Conservation (phyloP, 257 asterid species). For the Echites panduratus region DNA sequence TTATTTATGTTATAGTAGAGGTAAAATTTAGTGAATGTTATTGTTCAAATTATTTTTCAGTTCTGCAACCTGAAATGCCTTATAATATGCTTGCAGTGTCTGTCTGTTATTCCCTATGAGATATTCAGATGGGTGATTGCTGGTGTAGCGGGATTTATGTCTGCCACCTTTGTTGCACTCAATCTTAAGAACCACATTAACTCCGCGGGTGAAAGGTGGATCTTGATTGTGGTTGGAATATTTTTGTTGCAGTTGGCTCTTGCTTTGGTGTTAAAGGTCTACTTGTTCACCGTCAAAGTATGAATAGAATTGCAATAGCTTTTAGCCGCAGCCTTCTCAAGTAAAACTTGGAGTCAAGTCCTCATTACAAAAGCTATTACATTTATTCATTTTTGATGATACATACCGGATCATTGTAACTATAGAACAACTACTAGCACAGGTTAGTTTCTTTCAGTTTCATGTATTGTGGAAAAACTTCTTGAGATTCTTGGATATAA, state of each 20-base stretch:
- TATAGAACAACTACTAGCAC: constrained; percentile 3
- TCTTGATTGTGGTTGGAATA: constrained; percentile 79
- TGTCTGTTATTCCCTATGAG: constrained; percentile 73
- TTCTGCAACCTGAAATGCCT: background rate
- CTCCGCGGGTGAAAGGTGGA: constrained; percentile 98
- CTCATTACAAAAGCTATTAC: constrained; percentile 17
- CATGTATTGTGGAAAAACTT: background rate
- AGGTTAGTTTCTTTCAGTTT: constrained; percentile 18
- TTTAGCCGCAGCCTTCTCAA: background rate
- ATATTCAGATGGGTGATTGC: constrained; percentile 89
- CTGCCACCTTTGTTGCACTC: constrained; percentile 87
- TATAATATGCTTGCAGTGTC: constrained; percentile 55
- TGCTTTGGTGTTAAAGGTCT: constrained; percentile 72
- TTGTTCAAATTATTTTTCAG: background rate
- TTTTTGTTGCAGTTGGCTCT: constrained; percentile 95
- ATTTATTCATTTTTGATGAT: constrained; percentile 46
- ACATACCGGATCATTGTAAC: constrained; percentile 20
- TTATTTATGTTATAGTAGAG: background rate
- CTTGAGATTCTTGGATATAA: background rate
- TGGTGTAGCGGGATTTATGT: constrained; percentile 89
- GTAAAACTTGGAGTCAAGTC: constrained; percentile 3
- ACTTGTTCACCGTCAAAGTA: constrained; percentile 71
- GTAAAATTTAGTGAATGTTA: background rate
- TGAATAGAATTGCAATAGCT: constrained; percentile 15
- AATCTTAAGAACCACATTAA: constrained; percentile 80